A percentile compares a stretch with the other conserved stretches of the same genome.
Conservation (phyloP, 805 yeast species). For the Teunomyces funiuensis region DNA sequence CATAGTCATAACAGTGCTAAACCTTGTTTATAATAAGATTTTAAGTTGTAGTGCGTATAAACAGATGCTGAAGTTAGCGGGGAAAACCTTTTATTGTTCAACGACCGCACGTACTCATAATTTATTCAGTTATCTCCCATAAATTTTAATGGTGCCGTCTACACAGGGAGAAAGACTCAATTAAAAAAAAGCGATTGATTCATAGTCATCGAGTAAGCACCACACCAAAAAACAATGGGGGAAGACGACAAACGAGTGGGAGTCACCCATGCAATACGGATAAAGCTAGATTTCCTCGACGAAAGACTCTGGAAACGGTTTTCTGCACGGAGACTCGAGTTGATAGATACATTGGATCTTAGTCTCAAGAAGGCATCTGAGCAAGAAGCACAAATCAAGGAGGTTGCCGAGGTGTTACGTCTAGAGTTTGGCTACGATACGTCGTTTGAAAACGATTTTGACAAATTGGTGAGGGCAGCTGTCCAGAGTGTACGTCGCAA, state of each 20-base stretch:
- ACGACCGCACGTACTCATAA: too few species aligned
- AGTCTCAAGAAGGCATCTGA: slow-evolving; percentile 82
- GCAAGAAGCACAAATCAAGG: slow-evolving; percentile 78
- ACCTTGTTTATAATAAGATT: too few species aligned
- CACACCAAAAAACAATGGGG: neutral
- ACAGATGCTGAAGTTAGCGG: too few species aligned
- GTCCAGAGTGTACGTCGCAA: slow-evolving; percentile 91
- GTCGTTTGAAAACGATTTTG: slow-evolving; percentile 68
- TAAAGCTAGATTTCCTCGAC: slow-evolving; percentile 71
- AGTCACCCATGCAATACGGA: slow-evolving; percentile 57
- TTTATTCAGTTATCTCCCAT: too few species aligned
- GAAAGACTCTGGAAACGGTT: slow-evolving; percentile 86
- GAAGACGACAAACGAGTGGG: slow-evolving; percentile 37
- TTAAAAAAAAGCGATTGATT: slow-evolving; percentile 8
- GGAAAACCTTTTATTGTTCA: too few species aligned
- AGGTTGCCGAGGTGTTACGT: slow-evolving; percentile 75
- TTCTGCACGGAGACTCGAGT: slow-evolving; percentile 84
- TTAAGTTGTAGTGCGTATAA: too few species aligned
- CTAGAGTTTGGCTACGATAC: slow-evolving; percentile 73
- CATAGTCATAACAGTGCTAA: slow-evolving; percentile 4
- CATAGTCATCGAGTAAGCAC: slow-evolving; percentile 9
- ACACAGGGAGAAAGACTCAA: slow-evolving; percentile 3
- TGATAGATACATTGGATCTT: slow-evolving; percentile 72
- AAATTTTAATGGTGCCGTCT: neutral
- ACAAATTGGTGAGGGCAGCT: slow-evolving; percentile 87